Evolutionary conservation across 176 grass and related monocot genomes (phyloP), one percentile per base, ranked within the genome.

Genomic region (Zoysia pacifica): DNA sequence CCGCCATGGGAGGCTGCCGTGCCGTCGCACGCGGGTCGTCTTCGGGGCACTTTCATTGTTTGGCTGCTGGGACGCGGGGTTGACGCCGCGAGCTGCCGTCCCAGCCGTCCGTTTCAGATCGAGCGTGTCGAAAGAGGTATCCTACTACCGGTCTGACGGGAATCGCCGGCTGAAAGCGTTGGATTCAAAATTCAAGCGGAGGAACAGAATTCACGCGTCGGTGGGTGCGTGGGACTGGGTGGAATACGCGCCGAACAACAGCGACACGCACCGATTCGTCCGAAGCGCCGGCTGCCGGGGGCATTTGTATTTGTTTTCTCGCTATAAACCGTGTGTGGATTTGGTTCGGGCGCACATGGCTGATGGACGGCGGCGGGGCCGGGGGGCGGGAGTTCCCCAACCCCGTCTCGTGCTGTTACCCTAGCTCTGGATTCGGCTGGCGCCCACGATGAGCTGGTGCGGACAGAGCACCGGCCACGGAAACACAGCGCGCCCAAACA

Each of bases 51-150:
- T 28, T 9, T 19, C 56, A 36, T 45, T 13, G 18, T 50, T 56
- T 52, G 71, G 68, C 79, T 14, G 58, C 18, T 42, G 28, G 70
- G 70, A 86, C 64, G 77, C 84, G 70, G 70, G 73, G 40, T 70
- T 52, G 62, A 69, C 77, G 58, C 65, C 11, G 65, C 8, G 47
- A 18, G 50, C 16, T 67, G 7, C 42, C 35, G 39, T 42, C 50
- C 1, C 18, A 39, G 18, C 53, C 82, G 11, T 62, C 65, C 46
- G 19, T 64, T 38, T n/a, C 5, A 11, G 8, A 63, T 37, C 65
- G 18, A 18, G 43, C 8, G 74, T 65, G 54, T 7, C 39, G 1
- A 56, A 64, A 18, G 14, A 7, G 46, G 45, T 3, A 28, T 28
- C 28, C 28, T 28, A 0, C 28, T 28, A 18, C 7, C 11, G 35